Conservation (phyloP, 1,284 basidiomycete genomes). For the Papiliotrema flavescens region DNA sequence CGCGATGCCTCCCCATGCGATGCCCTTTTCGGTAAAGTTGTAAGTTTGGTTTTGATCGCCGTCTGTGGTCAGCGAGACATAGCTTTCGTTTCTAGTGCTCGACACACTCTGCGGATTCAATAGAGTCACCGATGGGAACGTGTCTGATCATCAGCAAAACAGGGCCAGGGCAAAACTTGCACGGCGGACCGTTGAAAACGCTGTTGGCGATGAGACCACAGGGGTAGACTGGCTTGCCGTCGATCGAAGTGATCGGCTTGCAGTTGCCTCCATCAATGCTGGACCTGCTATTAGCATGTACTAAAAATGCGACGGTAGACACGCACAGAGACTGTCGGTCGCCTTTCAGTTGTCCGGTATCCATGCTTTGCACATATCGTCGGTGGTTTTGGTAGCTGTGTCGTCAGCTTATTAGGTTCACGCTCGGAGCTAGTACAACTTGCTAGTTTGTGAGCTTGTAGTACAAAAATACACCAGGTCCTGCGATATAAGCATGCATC, state of each 20-base stretch:
- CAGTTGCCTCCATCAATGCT: conserved; percentile 72
- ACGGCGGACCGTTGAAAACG: conserved; percentile 80
- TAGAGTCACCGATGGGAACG: conserved; percentile 65
- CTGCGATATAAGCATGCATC: conserved; percentile 13
- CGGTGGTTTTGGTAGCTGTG: conserved; percentile 90
- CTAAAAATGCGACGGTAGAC: too few relatives aligned
- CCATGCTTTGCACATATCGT: conserved; percentile 89
- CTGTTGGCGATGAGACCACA: conserved; percentile 98
- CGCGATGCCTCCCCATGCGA: conserved; percentile 90
- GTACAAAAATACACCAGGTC: conserved; percentile 81
- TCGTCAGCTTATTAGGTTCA: not conserved
- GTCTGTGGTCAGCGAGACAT: conserved; percentile 35
- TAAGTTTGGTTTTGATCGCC: conserved; percentile 58
- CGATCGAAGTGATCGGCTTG: conserved; percentile 71
- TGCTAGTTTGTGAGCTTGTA: conserved; percentile 90
- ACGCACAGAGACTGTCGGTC: conserved; percentile 48
- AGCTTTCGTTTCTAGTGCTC: too few relatives aligned
- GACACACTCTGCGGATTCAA: conserved; percentile 53
- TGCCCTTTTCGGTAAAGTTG: conserved; percentile 72
- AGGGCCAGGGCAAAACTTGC: not conserved
- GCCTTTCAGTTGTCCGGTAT: conserved; percentile 81
- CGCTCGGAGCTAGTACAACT: conserved; percentile 5
- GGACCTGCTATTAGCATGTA: conserved; percentile 18
- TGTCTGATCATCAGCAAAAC: conserved; percentile 59
- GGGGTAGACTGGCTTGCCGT: conserved; percentile 71